Evolutionary conservation across 495 filamentous ascomycete genomes (phyloP).

Genomic region (Neurospora sp.): DNA sequence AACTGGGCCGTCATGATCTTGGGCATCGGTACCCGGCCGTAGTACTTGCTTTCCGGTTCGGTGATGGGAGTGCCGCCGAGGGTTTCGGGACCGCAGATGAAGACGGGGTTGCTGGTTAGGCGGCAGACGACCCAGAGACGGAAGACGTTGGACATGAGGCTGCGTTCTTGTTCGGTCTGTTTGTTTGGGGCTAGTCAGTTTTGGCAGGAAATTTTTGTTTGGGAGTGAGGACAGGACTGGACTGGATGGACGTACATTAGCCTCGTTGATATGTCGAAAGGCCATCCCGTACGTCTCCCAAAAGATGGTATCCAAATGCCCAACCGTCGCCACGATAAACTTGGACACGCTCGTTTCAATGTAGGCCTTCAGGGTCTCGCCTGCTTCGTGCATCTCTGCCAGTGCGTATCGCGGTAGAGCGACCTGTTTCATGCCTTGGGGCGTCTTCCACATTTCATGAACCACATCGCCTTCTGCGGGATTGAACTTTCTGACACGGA

Average conservation of each 20-base stretch:
- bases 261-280: slow-evolving; percentile 8
- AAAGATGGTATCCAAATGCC: slow-evolving; percentile 9
- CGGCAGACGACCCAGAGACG: slow-evolving; percentile 18
- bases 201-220: not conserved
- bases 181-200: not conserved
- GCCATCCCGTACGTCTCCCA: slow-evolving; percentile 16
- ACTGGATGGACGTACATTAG: slow-evolving; percentile 1
- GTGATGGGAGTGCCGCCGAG: slow-evolving; percentile 10
- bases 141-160: slow-evolving; percentile 14
- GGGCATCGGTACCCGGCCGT: slow-evolving; percentile 13
- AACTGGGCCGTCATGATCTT: slow-evolving; percentile 20
- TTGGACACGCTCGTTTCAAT: slow-evolving; percentile 10
- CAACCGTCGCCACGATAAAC: slow-evolving; percentile 8
- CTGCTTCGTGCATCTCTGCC: slow-evolving; percentile 13
- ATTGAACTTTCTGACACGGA: slow-evolving; percentile 12
- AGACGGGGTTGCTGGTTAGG: slow-evolving; percentile 15
- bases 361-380: slow-evolving; percentile 12
- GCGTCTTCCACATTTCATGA: slow-evolving; percentile 13
- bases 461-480: slow-evolving; percentile 14
- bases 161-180: slow-evolving; percentile 13
- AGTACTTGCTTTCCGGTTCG: slow-evolving; percentile 4
- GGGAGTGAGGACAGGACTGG: not conserved
- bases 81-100: slow-evolving; percentile 14
- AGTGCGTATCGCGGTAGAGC: slow-evolving; percentile 12
- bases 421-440: slow-evolving; percentile 3